phyloP scores from a whole-genome alignment of 257 asterid species.

The Salvia rosmarinus region DNA sequence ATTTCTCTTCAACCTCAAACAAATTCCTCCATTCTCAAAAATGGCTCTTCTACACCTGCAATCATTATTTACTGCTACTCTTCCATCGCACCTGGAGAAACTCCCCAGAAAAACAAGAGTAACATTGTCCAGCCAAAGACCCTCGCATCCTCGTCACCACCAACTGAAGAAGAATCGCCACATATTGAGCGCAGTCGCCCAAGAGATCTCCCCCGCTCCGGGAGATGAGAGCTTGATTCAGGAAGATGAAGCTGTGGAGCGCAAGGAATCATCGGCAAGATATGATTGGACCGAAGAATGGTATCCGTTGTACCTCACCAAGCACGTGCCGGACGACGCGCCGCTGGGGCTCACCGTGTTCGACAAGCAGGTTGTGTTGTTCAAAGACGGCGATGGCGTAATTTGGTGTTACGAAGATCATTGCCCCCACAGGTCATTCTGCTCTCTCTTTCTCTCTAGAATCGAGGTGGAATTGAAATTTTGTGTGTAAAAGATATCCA shows the following conservation, averaged over 20 bases:
- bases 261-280: conserved; percentile 42
- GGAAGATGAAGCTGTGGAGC: conserved; percentile 47
- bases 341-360: conserved; percentile 90
- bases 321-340: conserved; percentile 86
- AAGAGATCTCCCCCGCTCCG: conserved; percentile 33
- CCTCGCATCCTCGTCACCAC: conserved; percentile 22
- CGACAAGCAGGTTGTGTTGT: conserved; percentile 83
- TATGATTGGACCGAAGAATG: conserved; percentile 93
- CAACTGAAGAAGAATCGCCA: conserved; percentile 27
- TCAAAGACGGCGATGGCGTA: conserved; percentile 72
- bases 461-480: background rate
- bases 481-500: background rate
- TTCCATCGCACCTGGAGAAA: conserved; percentile 30
- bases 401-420: conserved; percentile 78
- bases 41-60: conserved; percentile 32
- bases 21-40: background rate
- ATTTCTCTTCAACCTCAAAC: background rate
- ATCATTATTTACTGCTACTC: conserved; percentile 25
- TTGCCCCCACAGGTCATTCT: conserved; percentile 79
- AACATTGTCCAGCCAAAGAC: conserved; percentile 18
- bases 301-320: conserved; percentile 87
- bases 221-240: conserved; percentile 46
- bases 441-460: background rate
- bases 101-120: conserved; percentile 28
- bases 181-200: conserved; percentile 42